A percentile compares a stretch with the other conserved stretches of the same genome.
These are phyloP conservation scores for Lentinula raphanica DNA, from an alignment of 768 basidiomycete genomes.

Conservation along the genomic window DNA sequence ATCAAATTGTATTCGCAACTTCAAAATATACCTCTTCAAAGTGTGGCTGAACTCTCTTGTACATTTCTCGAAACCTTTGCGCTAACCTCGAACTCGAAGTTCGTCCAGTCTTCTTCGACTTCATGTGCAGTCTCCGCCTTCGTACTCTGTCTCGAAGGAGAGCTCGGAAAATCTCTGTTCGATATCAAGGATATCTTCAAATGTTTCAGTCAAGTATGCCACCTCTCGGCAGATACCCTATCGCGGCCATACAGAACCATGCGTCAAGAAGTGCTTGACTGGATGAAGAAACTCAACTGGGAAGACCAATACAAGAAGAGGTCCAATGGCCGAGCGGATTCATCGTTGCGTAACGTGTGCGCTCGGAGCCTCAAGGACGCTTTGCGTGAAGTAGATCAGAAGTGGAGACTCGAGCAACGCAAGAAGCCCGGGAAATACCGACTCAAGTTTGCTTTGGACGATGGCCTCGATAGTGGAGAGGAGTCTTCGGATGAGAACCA, in stretches of 20 bases:
- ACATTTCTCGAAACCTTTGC: conserved; percentile 1
- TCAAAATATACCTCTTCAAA: background rate
- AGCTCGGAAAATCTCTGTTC: background rate
- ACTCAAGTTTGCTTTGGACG: background rate
- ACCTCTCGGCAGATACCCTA: background rate
- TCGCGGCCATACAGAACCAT: background rate
- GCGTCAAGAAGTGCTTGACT: background rate
- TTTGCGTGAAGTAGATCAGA: background rate
- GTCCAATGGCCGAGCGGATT: background rate
- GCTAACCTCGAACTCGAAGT: background rate
- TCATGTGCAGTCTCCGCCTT: background rate
- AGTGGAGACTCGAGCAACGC: background rate
- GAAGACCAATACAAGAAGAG: background rate
- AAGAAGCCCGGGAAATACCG: background rate
- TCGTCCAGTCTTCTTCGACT: background rate
- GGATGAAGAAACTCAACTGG: background rate
- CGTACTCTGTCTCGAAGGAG: background rate
- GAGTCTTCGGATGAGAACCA: background rate
- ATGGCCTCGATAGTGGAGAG: background rate
- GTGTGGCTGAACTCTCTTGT: background rate
- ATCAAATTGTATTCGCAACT: background rate
- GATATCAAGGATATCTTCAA: background rate
- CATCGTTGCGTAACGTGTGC: background rate
- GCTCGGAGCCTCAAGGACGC: background rate
- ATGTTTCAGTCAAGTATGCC: background rate